phyloP scores from a whole-genome alignment of 1,284 basidiomycete genomes.

The Tilletia walkeri region DNA sequence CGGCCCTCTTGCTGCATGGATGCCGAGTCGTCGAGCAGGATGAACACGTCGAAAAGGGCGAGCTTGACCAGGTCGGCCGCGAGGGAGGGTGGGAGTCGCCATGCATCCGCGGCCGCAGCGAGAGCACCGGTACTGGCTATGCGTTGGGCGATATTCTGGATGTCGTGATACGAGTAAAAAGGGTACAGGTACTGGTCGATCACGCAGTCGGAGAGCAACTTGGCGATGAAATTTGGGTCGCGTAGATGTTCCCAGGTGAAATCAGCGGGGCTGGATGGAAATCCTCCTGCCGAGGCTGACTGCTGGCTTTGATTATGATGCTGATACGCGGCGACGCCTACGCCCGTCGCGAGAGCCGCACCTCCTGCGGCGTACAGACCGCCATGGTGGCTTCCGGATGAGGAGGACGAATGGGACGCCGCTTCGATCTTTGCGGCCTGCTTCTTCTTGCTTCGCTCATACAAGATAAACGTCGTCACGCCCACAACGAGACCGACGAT shows the following conservation, averaged over 20 bases:
- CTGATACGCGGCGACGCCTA: constrained; percentile 30
- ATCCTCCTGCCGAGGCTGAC: neutral
- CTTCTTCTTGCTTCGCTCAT: constrained; percentile 40
- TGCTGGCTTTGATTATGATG: constrained; percentile 23
- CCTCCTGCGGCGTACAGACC: constrained; percentile 25
- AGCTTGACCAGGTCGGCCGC: constrained; percentile 47
- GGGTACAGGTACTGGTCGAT: constrained; percentile 46
- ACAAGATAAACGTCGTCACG: constrained; percentile 39
- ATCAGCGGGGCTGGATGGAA: constrained; percentile 27
- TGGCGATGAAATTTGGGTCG: constrained; percentile 39
- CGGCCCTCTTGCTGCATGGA: constrained; percentile 35
- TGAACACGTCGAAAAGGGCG: constrained; percentile 46
- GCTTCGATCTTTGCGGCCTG: constrained; percentile 21
- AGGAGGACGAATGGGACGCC: constrained; percentile 2
- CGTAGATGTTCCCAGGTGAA: constrained; percentile 33
- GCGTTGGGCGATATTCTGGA: constrained; percentile 36
- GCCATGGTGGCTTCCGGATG: neutral
- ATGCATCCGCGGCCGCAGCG: constrained; percentile 34
- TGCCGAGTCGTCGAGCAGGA: constrained; percentile 44
- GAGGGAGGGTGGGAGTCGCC: constrained; percentile 44
- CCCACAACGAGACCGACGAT: constrained; percentile 44
- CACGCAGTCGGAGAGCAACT: constrained; percentile 39
- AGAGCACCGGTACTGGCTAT: constrained; percentile 37
- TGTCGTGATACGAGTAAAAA: constrained; percentile 39
- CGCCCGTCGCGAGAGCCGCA: constrained; percentile 32